phyloP scores from a whole-genome alignment of 1,284 basidiomycete species.

The Schizophyllum amplum region DNA sequence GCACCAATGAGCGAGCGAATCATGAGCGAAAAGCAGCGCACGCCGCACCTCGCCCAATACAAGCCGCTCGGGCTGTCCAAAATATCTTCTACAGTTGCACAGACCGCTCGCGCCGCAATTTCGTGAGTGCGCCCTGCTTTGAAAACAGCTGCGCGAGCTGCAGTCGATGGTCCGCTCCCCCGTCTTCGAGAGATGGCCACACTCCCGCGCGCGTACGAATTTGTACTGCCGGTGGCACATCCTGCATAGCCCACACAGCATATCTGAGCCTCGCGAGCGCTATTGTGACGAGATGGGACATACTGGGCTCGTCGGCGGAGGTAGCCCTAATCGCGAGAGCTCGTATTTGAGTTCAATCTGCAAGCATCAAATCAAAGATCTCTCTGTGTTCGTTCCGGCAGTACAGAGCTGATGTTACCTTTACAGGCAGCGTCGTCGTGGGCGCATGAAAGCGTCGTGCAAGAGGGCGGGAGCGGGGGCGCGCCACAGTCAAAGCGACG shows the following conservation, averaged over 20 bases:
- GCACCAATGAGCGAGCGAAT: neutral
- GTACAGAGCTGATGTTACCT: neutral
- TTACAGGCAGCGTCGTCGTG: neutral
- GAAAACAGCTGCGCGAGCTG: slow-evolving; percentile 29
- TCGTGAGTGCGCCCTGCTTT: slow-evolving; percentile 42
- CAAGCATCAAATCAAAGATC: neutral
- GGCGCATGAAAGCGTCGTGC: neutral
- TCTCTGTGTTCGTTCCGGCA: neutral
- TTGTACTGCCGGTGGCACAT: slow-evolving; percentile 63
- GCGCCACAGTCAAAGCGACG: neutral
- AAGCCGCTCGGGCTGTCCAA: slow-evolving; percentile 23
- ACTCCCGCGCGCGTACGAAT: slow-evolving; percentile 40
- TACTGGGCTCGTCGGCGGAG: slow-evolving; percentile 8
- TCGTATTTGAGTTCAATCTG: neutral
- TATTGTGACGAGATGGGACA: slow-evolving; percentile 23
- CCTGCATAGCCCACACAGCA: slow-evolving; percentile 21
- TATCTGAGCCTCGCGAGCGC: slow-evolving; percentile 18
- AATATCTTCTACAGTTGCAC: slow-evolving; percentile 53
- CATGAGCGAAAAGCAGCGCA: neutral
- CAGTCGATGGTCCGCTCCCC: slow-evolving; percentile 51
- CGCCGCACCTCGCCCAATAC: slow-evolving; percentile 27
- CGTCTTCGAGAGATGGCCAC: slow-evolving; percentile 48
- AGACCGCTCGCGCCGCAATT: slow-evolving; percentile 30
- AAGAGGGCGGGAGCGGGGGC: neutral
- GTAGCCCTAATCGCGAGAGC: neutral